Percentiles rank a stretch among this genome's conserved stretches.
Conservation (phyloP, 441 rosid species). For the Jatropha multifida region DNA sequence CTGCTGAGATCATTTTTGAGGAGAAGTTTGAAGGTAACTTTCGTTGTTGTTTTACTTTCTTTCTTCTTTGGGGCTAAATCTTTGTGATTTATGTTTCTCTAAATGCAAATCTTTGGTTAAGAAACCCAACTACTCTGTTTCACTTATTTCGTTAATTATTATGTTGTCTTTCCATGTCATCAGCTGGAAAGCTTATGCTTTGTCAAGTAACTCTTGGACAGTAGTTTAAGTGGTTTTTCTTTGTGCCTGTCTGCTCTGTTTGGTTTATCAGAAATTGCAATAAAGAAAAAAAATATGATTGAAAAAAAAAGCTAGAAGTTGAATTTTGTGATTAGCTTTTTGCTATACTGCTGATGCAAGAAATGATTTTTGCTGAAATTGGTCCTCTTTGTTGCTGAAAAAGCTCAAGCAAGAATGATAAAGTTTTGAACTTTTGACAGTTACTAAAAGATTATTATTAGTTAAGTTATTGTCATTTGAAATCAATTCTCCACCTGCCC, state of each 20-base stretch:
- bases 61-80: not conserved
- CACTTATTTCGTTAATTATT: not conserved
- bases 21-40: conserved; percentile 25
- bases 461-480: too few relatives aligned
- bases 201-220: not conserved
- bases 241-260: not conserved
- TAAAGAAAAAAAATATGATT: not conserved
- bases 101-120: not conserved
- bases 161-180: conserved; percentile 8
- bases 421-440: not conserved
- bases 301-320: not conserved
- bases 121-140: not conserved
- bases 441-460: too few relatives aligned
- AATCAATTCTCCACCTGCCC: too few relatives aligned
- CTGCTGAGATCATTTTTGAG: conserved; percentile 25
- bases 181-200: conserved; percentile 6
- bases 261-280: not conserved
- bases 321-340: not conserved
- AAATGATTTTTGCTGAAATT: not conserved
- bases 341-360: not conserved
- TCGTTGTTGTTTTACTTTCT: not conserved
- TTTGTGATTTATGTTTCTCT: not conserved
- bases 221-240: not conserved
- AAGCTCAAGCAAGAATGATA: not conserved
- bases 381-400: not conserved